Percentiles rank a stretch among this genome's conserved stretches.
These are phyloP conservation scores for Naegleria lovaniensis DNA, from an alignment of 208 protist genomes.

Conservation along the genomic window DNA sequence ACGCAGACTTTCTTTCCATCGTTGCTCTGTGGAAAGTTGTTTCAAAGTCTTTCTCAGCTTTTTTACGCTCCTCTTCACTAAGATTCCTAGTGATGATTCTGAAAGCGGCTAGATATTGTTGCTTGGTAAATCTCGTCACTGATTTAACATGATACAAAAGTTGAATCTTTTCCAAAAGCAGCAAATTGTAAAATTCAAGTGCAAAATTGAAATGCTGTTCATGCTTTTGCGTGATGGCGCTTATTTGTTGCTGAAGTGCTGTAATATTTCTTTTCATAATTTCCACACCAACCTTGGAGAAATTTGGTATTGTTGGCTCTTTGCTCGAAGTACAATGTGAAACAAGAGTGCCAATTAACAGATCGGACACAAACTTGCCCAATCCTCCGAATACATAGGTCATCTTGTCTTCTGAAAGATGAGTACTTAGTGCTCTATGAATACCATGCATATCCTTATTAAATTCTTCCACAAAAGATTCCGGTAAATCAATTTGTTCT, in stretches of 20 bases:
- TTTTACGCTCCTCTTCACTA: neutral
- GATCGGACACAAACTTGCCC: neutral
- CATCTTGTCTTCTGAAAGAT: neutral
- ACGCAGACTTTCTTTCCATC: neutral
- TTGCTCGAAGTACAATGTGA: neutral
- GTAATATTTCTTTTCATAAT: neutral
- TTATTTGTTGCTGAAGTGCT: neutral
- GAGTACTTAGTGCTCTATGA: neutral
- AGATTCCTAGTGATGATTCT: neutral
- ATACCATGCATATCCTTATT: neutral
- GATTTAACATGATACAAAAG: neutral
- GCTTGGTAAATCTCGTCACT: neutral
- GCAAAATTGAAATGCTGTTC: neutral
- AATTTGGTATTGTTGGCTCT: neutral
- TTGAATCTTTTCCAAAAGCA: neutral
- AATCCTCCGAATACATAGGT: conserved; percentile 2
- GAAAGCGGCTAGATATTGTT: neutral
- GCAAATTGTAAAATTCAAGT: neutral
- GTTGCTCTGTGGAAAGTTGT: neutral
- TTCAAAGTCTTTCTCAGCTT: neutral
- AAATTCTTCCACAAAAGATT: neutral
- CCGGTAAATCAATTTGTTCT: neutral
- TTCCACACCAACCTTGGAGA: neutral
- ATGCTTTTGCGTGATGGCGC: neutral
- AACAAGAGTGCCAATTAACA: neutral